Percentiles rank a stretch among this genome's conserved stretches.
phyloP scores from a whole-genome alignment of 768 basidiomycete species.

The Kwoniella bestiolae region DNA sequence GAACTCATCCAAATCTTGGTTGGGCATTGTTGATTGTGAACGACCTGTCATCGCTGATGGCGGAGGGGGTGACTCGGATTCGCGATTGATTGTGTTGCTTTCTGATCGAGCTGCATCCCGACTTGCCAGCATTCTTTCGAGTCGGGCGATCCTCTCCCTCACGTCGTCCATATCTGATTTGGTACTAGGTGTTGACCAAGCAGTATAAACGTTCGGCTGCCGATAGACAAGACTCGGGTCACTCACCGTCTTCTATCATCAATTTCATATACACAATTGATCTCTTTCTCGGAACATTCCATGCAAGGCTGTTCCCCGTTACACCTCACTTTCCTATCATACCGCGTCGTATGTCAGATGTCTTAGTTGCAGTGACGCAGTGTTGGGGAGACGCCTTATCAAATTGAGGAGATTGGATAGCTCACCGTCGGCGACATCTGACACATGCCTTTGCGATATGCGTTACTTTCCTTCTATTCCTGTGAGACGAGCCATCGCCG shows the following conservation, averaged over 20 bases:
- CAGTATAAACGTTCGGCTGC: background rate
- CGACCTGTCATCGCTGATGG: background rate
- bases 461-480: background rate
- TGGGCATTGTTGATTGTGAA: background rate
- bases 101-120: background rate
- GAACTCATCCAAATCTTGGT: background rate
- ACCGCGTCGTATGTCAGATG: no score
- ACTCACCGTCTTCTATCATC: slow-evolving; percentile 10
- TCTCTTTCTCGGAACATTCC: background rate
- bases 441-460: slow-evolving; percentile 4
- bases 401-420: no score
- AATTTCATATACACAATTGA: slow-evolving; percentile 5
- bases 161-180: slow-evolving; percentile 1
- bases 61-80: background rate
- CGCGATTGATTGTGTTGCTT: background rate
- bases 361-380: no score
- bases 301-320: background rate
- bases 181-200: background rate
- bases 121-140: background rate
- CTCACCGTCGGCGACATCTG: slow-evolving; percentile 1
- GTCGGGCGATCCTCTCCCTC: background rate
- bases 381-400: no score
- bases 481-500: background rate
- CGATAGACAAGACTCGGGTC: background rate
- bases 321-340: background rate